These are phyloP conservation scores for Pseudocohnilembus persalinus DNA, from an alignment of 169 alveolate genomes.

Conservation along the genomic window DNA sequence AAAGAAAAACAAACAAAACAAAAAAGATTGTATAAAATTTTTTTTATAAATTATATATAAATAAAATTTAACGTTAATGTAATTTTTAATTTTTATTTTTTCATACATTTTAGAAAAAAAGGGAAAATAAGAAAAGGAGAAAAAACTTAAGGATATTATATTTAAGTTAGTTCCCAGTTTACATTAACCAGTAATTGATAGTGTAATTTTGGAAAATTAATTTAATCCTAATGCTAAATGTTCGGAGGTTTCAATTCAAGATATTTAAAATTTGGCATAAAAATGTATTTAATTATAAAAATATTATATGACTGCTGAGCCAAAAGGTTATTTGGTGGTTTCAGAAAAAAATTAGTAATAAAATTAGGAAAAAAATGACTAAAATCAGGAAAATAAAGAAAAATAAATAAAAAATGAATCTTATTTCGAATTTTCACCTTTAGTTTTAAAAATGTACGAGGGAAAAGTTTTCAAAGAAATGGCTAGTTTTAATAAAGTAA, in stretches of 20 bases:
- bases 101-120: background rate
- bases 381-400: conserved; percentile 27
- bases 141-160: conserved; percentile 44
- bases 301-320: conserved; percentile 26
- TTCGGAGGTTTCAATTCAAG: conserved; percentile 26
- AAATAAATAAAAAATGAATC: conserved; percentile 26
- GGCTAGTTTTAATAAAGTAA: conserved; percentile 59
- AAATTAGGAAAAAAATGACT: conserved; percentile 23
- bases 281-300: conserved; percentile 39
- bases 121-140: conserved; percentile 16
- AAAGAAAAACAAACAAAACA: conserved; percentile 8
- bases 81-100: too few species aligned
- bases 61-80: background rate
- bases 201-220: conserved; percentile 36
- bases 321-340: conserved; percentile 48
- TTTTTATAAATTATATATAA: background rate
- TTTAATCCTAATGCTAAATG: conserved; percentile 42
- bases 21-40: background rate
- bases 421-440: conserved; percentile 57
- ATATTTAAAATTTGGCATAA: conserved; percentile 45
- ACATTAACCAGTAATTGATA: conserved; percentile 49
- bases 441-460: conserved; percentile 25
- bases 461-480: conserved; percentile 41
- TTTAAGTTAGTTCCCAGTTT: conserved; percentile 64
- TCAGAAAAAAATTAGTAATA: conserved; percentile 9